These are phyloP conservation scores for Debaryomyces maramus DNA, from an alignment of 805 yeast species.

Conservation along the genomic window DNA sequence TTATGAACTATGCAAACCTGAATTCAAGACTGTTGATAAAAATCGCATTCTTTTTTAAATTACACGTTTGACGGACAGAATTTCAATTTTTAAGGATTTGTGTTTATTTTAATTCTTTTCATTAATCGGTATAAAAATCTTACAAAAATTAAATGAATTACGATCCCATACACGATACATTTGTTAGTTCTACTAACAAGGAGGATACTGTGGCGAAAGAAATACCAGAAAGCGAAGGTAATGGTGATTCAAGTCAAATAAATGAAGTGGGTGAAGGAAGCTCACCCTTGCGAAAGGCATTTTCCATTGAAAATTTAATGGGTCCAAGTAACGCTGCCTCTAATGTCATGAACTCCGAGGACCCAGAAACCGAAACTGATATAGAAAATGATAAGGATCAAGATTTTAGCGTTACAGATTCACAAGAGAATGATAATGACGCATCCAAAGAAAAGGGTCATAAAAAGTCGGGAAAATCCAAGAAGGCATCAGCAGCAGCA, in stretches of 20 bases:
- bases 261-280: background rate
- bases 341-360: slow-evolving; percentile 5
- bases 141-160: slow-evolving; percentile 32
- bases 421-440: slow-evolving; percentile 1
- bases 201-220: background rate
- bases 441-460: slow-evolving; percentile 2
- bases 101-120: background rate
- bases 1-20: background rate
- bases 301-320: slow-evolving; percentile 15
- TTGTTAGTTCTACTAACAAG: slow-evolving; percentile 6
- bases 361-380: slow-evolving; percentile 2
- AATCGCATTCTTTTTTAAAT: background rate
- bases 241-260: background rate
- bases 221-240: background rate
- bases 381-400: slow-evolving; percentile 4
- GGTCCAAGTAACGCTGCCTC: slow-evolving; percentile 3
- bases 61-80: background rate
- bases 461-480: slow-evolving; percentile 14
- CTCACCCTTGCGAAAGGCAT: slow-evolving; percentile 8
- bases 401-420: slow-evolving; percentile 3
- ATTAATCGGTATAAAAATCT: background rate
- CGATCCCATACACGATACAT: slow-evolving; percentile 46
- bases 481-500: slow-evolving; percentile 15
- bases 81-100: background rate
- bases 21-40: background rate